A percentile compares a stretch with the other conserved stretches of the same genome.
Evolutionary conservation across 192 early-diverging fungal species (phyloP).

Genomic region (Blastocladiella britannica): DNA sequence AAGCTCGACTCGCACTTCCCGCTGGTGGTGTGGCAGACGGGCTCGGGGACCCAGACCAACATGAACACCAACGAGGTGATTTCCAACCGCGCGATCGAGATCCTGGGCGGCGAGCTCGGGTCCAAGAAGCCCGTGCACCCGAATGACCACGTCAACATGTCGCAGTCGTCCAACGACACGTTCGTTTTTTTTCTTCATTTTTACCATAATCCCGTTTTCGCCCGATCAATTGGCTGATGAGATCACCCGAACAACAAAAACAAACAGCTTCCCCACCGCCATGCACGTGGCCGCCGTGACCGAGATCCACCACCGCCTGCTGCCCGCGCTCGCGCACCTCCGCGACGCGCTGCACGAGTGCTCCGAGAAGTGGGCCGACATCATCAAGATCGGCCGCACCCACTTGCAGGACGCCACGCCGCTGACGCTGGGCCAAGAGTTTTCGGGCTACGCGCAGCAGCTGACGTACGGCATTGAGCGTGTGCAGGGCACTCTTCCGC

Average conservation of each 20-base stretch:
- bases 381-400: constrained; percentile 98
- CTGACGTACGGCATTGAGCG: constrained; percentile 73
- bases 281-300: constrained; percentile 96
- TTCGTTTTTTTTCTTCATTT: too few relatives aligned
- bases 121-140: constrained; percentile 91
- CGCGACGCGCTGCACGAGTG: constrained; percentile 59
- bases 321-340: constrained; percentile 67
- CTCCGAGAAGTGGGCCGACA: constrained; percentile 62
- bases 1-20: constrained; percentile 91
- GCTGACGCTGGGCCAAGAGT: constrained; percentile 93
- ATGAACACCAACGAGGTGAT: constrained; percentile 97
- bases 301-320: constrained; percentile 58
- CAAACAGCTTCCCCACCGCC: constrained; percentile 96
- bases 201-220: too few relatives aligned
- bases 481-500: constrained; percentile 57
- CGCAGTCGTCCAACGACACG: constrained; percentile 94
- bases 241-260: too few relatives aligned
- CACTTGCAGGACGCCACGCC: constrained; percentile 97
- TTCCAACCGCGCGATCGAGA: constrained; percentile 94
- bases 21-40: constrained; percentile 95
- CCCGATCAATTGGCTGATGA: too few relatives aligned
- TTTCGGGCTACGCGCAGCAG: constrained; percentile 92
- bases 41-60: constrained; percentile 95
- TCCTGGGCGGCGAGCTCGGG: constrained; percentile 75
- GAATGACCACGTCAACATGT: constrained; percentile 99